These are phyloP conservation scores for Phytopythium kandeliae DNA, from an alignment of 352 stramenopile genomes.

Conservation along the genomic window DNA sequence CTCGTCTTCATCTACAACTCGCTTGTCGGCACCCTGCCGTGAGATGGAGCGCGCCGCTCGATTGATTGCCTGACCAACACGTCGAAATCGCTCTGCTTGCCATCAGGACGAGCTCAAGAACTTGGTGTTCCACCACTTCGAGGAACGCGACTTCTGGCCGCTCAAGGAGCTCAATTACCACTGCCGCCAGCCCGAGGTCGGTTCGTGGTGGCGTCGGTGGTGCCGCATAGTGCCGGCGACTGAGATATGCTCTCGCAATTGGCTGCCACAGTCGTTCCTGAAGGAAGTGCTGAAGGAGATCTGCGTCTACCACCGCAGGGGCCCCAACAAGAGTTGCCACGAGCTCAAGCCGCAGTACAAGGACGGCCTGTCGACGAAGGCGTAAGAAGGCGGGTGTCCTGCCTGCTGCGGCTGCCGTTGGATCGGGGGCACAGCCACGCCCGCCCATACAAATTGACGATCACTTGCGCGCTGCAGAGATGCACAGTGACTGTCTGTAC, in stretches of 20 bases:
- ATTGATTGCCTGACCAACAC: not conserved
- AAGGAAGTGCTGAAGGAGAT: conserved; percentile 89
- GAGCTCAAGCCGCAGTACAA: conserved; percentile 88
- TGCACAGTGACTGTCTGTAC: no score
- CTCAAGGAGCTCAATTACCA: conserved; percentile 89
- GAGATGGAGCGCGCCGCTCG: not conserved
- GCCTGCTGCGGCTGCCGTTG: no score
- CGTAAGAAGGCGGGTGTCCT: conserved; percentile 9
- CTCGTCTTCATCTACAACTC: no score
- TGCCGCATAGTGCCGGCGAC: not conserved
- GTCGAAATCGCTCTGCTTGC: not conserved
- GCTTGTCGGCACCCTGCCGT: not conserved
- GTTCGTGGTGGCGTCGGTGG: not conserved
- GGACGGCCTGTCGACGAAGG: conserved; percentile 41
- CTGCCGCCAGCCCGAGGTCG: conserved; percentile 82
- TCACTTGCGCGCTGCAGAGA: no score
- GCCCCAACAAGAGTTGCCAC: conserved; percentile 88
- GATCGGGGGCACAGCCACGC: no score
- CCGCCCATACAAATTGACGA: no score
- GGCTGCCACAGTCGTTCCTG: conserved; percentile 56
- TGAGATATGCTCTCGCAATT: not conserved
- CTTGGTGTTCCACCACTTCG: conserved; percentile 83
- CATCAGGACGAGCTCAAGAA: conserved; percentile 84
- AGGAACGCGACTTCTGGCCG: conserved; percentile 82
- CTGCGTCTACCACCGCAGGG: conserved; percentile 85